Base-by-base conservation (phyloP, 768 basidiomycete genomes). In the Rhizopogon rudus region DNA sequence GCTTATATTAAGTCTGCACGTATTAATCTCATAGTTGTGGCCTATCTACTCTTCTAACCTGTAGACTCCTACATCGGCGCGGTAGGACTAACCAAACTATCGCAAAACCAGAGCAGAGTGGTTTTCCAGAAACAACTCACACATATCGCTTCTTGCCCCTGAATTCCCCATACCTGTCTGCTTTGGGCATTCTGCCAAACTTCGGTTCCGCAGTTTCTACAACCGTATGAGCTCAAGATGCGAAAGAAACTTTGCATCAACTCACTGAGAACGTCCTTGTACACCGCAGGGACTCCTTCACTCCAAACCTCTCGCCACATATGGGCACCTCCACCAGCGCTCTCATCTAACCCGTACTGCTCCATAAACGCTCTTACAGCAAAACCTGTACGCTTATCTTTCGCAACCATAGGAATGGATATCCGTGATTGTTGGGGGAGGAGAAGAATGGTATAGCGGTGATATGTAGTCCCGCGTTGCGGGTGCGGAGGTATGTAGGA, bases 401-500 rank as follows among this genome's bases (percentile, higher is more conserved):
- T 74, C 25, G 69, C 56, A n/a, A 85, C 61, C 33, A 75, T 65
- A 16, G 81, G 81, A 17, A 83, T 77, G 28, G 79, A 61, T 7
- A 73, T 52, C 1, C 51, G 54, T 64, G 40, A 82, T 66, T 81
- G 76, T 61, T 96, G 93, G 9, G 83, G 85, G 45, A 95, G 77
- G 29, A 96, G 74, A 29, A 96, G 74, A 43, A 87, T 61, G 8
- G 84, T 81, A 69, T 96, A 97, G 58, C 96, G 92, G 71, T 99
- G 96, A 71, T 91, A 93, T 0, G 84, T 83, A 10, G 93, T 88
- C 49, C 94, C 93, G 39, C 81, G 81, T 66, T 93, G 89, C 3
- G 96, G 96, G 61, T 97, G 93, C 4, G 95, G 97, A 5, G 96
- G 90, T 59, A 95, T 75, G 69, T 95, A 98, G 25, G 74, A 72